Evolutionary conservation across 176 grass and related monocot genomes (phyloP), one percentile per base, ranked within the genome.

Genomic region (Poa pratensis): DNA sequence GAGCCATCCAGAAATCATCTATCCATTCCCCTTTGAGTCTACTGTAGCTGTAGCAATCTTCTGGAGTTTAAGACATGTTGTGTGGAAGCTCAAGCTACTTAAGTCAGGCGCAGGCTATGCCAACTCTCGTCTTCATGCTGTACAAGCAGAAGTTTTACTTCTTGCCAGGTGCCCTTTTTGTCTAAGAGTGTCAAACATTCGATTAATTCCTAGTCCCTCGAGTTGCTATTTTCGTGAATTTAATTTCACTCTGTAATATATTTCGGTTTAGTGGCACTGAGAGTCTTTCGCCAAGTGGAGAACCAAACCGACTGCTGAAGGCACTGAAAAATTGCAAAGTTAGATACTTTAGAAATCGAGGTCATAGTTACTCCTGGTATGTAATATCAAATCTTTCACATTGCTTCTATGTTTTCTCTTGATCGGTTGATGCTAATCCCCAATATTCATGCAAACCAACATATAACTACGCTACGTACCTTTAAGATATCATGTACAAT

Each of bases 11-110:
- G 30, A 32, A 32, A 32, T 32, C 30, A 32, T 32, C 30, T 32
- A 3, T 32, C 30, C 30, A 32, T 32, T 32, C 30, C 30, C 30
- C 30, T 32, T 32, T 32, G 30, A 32, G 30, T 32, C 30, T 2
- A 32, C 30, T 32, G 30, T 32, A 32, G 30, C 30, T 32, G 2
- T 32, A 32, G 30, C 30, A 3, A 32, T 32, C 30, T 32, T n/a
- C n/a, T n/a, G n/a, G n/a, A n/a, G n/a, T n/a, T n/a, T n/a, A n/a
- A n/a, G n/a, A n/a, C n/a, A 89, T 76, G 83, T 95, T 84, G 48
- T 97, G 18, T 97, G 95, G 95, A 97, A 90, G 83, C 89, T 97
- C 19, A 93, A 88, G 50, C 89, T 97, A 63, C 92, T 97, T 68
- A 97, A 94, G 49, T 85, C 95, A 59, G 95, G 77, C 64, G 89